Evolutionary conservation across 495 filamentous ascomycete species (phyloP).

Genomic region (Talaromyces proteolyticus): DNA sequence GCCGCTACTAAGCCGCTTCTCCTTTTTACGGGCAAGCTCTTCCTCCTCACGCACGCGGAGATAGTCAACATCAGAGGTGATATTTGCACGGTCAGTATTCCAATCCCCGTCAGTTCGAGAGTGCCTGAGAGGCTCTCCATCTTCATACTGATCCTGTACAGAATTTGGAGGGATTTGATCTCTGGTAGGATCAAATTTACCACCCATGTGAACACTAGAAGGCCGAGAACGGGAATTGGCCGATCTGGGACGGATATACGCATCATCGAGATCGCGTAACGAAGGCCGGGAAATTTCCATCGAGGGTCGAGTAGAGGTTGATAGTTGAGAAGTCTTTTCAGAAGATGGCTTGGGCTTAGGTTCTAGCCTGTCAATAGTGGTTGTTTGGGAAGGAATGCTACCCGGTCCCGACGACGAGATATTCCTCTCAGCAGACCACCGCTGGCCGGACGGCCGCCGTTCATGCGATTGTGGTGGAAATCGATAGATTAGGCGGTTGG

Average conservation of each 20-base stretch:
- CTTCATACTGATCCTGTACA: slow-evolving; percentile 35
- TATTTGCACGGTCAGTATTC: slow-evolving; percentile 44
- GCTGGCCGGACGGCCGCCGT: slow-evolving; percentile 49
- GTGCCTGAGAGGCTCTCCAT: slow-evolving; percentile 27
- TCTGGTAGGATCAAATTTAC: slow-evolving; percentile 63
- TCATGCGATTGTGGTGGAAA: slow-evolving; percentile 53
- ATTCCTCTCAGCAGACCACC: slow-evolving; percentile 28
- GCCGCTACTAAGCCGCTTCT: slow-evolving; percentile 58
- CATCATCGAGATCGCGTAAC: slow-evolving; percentile 52
- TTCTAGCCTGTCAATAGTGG: slow-evolving; percentile 25
- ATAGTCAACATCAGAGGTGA: slow-evolving; percentile 85
- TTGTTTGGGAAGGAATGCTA: slow-evolving; percentile 25
- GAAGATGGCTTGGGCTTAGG: slow-evolving; percentile 46
- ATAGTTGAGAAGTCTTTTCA: slow-evolving; percentile 37
- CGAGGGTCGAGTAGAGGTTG: slow-evolving; percentile 74
- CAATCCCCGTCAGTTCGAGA: slow-evolving; percentile 33
- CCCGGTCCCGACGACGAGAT: slow-evolving; percentile 15
- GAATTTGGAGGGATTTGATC: slow-evolving; percentile 48
- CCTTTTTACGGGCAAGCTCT: slow-evolving; percentile 57
- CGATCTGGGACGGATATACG: slow-evolving; percentile 54
- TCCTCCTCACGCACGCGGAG: slow-evolving; percentile 73
- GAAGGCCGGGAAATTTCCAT: slow-evolving; percentile 67
- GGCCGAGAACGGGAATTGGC: slow-evolving; percentile 60
- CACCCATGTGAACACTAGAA: slow-evolving; percentile 70
- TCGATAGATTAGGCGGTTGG: slow-evolving; percentile 51